These are phyloP conservation scores for Trametes sp. DNA, from an alignment of 1,284 basidiomycete species.

Conservation along the genomic window DNA sequence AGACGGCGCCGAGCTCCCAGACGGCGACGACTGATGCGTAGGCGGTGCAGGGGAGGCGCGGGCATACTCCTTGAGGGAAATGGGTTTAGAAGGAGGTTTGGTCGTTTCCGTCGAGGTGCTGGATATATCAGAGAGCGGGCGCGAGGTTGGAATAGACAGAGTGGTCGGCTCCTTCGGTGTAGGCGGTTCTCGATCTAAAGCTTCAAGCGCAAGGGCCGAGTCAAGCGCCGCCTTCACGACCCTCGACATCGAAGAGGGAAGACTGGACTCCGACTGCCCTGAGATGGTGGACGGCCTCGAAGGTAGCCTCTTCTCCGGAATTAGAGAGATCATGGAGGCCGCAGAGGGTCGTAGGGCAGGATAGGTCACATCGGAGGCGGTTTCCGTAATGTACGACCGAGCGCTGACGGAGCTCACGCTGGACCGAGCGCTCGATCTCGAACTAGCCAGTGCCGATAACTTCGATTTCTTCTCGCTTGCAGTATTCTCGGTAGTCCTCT, in stretches of 20 bases:
- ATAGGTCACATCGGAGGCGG: slow-evolving; percentile 70
- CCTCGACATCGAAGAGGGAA: slow-evolving; percentile 57
- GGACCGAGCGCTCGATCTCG: slow-evolving; percentile 46
- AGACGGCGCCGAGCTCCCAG: slow-evolving; percentile 12
- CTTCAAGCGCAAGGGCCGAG: slow-evolving; percentile 50
- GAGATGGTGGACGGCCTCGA: slow-evolving; percentile 27
- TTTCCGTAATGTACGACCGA: slow-evolving; percentile 53
- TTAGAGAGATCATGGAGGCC: slow-evolving; percentile 55
- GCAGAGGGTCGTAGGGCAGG: slow-evolving; percentile 69
- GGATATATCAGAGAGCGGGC: slow-evolving; percentile 5
- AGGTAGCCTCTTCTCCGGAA: slow-evolving; percentile 19
- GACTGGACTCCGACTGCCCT: slow-evolving; percentile 16
- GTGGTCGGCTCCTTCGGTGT: slow-evolving; percentile 9
- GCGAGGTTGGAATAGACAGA: slow-evolving; percentile 14
- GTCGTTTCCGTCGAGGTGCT: slow-evolving; percentile 7
- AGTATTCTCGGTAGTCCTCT: slow-evolving; percentile 17
- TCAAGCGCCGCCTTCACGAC: slow-evolving; percentile 68
- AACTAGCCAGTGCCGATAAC: slow-evolving; percentile 67
- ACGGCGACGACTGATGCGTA: slow-evolving; percentile 3
- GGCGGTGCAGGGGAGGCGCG: slow-evolving; percentile 3
- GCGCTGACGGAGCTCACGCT: slow-evolving; percentile 52
- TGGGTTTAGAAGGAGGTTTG: not conserved
- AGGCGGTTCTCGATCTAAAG: slow-evolving; percentile 30
- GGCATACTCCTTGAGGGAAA: not conserved
- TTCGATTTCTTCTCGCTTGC: slow-evolving; percentile 57